Base-by-base conservation (phyloP, 2,329 filamentous ascomycete genomes). In the Ophiognomonia clavigignenti-juglandacearum region DNA sequence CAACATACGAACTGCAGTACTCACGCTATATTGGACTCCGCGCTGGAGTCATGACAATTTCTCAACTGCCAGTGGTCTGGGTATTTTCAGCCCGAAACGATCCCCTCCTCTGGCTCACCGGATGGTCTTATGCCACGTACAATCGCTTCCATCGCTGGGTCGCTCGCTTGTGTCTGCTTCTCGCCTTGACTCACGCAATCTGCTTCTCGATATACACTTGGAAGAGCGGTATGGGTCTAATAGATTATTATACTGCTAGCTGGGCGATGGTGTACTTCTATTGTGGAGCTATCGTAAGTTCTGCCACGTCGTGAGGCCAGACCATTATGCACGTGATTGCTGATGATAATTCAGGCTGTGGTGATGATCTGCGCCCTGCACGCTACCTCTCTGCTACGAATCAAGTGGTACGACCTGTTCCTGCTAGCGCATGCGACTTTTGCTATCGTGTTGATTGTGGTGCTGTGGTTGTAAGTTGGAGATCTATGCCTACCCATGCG, bases 61-160 rank as follows among this genome's bases (percentile, higher is more conserved):
- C 77, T 4, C 84, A 84, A 52, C 71, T 86, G 6, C 79, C 81
- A 0, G 56, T 84, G 3, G 64, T 86, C 0, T 86, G 82, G 81
- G 61, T 86, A 0, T 86, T 87, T 53, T 78, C 77, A 0, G 78
- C 79, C 58, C 70, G 84, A 9, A 88, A 87, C 52, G 85, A 87
- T 43, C 57, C 82, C 0, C 70, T 86, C 14, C 66, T 85, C 45
- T 84, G 79, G 79, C 59, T 81, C 0, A 86, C 84, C 0, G 83
- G 83, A 0, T 87, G 83, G 82, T 80, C 78, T 10, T 86, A 83
- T 59, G 72, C 73, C 2, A 81, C 79, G 0, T 86, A 80, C 56
- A 86, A 80, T 54, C 73, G 79, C 34, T 85, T 86, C 43, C 84
- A 87, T 60, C 77, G 83, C 0, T 82, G 81, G 71, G 70, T 83